Conservation (phyloP, 2,329 filamentous ascomycete species). For the Mycocentrospora acerina region DNA sequence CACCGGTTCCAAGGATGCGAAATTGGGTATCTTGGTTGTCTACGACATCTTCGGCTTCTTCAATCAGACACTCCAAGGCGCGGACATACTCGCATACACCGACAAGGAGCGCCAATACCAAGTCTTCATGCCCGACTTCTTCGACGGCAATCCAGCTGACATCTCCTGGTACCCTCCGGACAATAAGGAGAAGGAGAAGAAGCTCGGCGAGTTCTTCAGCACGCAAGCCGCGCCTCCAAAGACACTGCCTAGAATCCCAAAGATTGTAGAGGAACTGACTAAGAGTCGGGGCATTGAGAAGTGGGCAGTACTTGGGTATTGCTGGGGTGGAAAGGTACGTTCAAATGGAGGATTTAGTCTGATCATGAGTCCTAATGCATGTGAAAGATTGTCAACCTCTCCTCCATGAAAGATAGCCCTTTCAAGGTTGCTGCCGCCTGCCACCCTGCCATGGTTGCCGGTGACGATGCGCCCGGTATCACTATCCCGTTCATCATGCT, state of each 20-base stretch:
- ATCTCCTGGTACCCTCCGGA: conserved; percentile 63
- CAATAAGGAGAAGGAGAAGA: conserved; percentile 61
- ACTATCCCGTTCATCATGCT: conserved; percentile 60
- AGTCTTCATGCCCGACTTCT: conserved; percentile 91
- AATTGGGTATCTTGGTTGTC: conserved; percentile 59
- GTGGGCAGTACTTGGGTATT: conserved; percentile 64
- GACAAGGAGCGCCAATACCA: conserved; percentile 73
- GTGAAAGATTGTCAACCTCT: conserved; percentile 58
- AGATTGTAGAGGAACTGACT: conserved; percentile 57
- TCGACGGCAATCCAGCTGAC: conserved; percentile 71
- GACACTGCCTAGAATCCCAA: conserved; percentile 57
- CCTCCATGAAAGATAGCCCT: conserved; percentile 51
- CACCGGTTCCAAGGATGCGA: conserved; percentile 58
- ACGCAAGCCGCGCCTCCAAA: conserved; percentile 59
- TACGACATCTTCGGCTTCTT: conserved; percentile 68
- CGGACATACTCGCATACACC: conserved; percentile 61
- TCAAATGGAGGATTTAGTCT: background rate
- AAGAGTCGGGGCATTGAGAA: conserved; percentile 51
- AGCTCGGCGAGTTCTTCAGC: conserved; percentile 61
- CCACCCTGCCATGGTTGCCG: conserved; percentile 64
- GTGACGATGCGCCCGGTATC: conserved; percentile 57
- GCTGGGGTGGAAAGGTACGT: conserved; percentile 56
- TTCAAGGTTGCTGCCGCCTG: conserved; percentile 60
- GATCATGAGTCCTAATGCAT: background rate
- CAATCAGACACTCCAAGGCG: conserved; percentile 63